These are phyloP conservation scores for Colletotrichum lupini DNA, from an alignment of 2,329 filamentous ascomycete species.

Conservation along the genomic window DNA sequence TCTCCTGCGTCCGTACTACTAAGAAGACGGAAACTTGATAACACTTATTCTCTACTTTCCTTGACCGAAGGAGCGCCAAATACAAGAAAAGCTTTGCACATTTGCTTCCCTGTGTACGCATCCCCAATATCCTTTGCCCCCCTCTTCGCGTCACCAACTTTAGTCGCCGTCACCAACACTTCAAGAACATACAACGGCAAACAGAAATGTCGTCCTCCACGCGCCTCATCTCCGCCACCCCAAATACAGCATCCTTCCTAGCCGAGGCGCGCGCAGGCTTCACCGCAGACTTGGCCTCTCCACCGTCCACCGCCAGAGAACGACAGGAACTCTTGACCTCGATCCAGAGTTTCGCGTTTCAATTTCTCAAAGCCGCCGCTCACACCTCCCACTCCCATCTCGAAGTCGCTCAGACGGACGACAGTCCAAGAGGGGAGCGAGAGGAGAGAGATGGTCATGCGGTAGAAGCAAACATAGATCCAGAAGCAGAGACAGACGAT, in stretches of 20 bases:
- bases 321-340: background rate
- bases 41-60: too few species aligned
- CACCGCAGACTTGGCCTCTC: background rate
- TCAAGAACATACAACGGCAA: background rate
- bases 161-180: too few species aligned
- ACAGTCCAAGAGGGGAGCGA: background rate
- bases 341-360: constrained; percentile 10
- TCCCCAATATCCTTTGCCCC: too few species aligned
- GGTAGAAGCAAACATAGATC: background rate
- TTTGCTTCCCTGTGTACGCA: too few species aligned
- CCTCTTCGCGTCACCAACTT: too few species aligned
- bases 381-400: background rate
- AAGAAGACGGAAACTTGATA: too few species aligned
- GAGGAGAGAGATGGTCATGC: rapidly evolving
- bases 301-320: background rate
- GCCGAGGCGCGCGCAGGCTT: background rate
- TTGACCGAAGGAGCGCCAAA: too few species aligned
- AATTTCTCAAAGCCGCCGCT: background rate
- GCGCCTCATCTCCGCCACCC: too few species aligned
- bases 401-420: background rate
- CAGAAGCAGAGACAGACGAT: background rate
- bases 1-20: too few species aligned
- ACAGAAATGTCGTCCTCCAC: background rate
- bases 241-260: background rate
- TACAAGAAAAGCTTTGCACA: too few species aligned